Percentiles rank a stretch among this genome's conserved stretches.
Evolutionary conservation across 768 basidiomycete genomes (phyloP).

Genomic region (Russula sp.): DNA sequence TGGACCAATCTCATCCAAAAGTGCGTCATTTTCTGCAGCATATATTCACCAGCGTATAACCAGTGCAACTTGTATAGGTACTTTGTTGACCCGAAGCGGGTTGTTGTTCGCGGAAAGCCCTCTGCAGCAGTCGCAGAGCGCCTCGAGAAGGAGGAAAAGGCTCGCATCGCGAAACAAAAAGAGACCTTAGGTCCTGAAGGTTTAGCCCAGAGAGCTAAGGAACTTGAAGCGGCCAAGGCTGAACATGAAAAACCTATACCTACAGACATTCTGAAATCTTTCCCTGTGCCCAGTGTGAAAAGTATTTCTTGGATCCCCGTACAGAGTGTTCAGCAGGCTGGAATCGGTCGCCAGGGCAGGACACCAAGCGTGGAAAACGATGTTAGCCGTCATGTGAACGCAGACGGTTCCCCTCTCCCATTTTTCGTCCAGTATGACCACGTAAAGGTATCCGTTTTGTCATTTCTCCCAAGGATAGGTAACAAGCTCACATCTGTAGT

Average conservation of each 20-base stretch:
- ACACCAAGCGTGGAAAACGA: constrained; percentile 34
- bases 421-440: constrained; percentile 95
- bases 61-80: constrained; percentile 46
- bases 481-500: constrained; percentile 41
- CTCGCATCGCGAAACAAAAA: constrained; percentile 64
- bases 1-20: constrained; percentile 75
- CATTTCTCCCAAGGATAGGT: not conserved
- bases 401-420: constrained; percentile 63
- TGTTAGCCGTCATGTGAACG: constrained; percentile 56
- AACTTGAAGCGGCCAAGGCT: constrained; percentile 75
- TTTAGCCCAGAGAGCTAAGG: constrained; percentile 57
- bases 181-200: constrained; percentile 73
- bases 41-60: not conserved
- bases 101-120: constrained; percentile 83
- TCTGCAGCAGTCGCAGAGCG: constrained; percentile 77
- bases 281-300: constrained; percentile 88
- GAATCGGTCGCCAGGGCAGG: constrained; percentile 39
- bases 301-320: constrained; percentile 90
- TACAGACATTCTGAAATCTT: constrained; percentile 66
- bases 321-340: constrained; percentile 57
- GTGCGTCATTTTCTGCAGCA: constrained; percentile 37
- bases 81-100: constrained; percentile 62
- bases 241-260: constrained; percentile 86
- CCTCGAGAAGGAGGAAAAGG: constrained; percentile 76
- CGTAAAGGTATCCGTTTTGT: constrained; percentile 55